Base-by-base conservation (phyloP, 2,329 filamentous ascomycete species). In the Botrytis aclada region DNA sequence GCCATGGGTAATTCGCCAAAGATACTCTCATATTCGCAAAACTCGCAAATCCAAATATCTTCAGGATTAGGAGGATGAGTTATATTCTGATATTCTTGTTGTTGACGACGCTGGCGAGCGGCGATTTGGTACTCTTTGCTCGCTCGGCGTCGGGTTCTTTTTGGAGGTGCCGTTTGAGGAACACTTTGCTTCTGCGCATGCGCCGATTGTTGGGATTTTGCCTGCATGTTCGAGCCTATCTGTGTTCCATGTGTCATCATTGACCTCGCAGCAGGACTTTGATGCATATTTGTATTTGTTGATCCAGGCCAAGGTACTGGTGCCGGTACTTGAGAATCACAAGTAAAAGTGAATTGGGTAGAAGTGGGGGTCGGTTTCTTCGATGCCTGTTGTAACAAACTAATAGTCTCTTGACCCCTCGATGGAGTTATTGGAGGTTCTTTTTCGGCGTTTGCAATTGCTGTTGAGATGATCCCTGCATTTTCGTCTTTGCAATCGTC, bases 11-110 rank as follows among this genome's bases (percentile, higher is more conserved):
- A 93, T 70, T 87, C 87, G n/a, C 95, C 95, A 81, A 97, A 98
- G 67, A 99, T 98, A 70, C 90, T 89, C 83, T 98, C 95, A 80
- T 98, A 99, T 82, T 99, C 96, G 84, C 96, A 99, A 81, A 98
- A 98, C 80, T 98, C 93, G 83, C 96, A 99, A 64, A 98, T 94
- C 93, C 95, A 98, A 69, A 94, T 88, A 74, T 97, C 93, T 76
- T 93, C 92, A 2, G 84, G 81, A 29, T 83, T 84, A 0, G 92
- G 92, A 1, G 93, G 92, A 78, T 93, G 90, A 78, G 92, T 90
- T 75, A 89, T 89, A 81, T 96, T 97, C 72, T 89, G 87, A 76
- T 92, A 91, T 78, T 93, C 88, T 74, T 96, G 93, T 79, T 93
- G 88, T 64, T 93, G 88, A 74, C 92, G 91, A 10, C 96, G 92